Conservation (phyloP, 345 rosid genomes). For the Populus deltoides region DNA sequence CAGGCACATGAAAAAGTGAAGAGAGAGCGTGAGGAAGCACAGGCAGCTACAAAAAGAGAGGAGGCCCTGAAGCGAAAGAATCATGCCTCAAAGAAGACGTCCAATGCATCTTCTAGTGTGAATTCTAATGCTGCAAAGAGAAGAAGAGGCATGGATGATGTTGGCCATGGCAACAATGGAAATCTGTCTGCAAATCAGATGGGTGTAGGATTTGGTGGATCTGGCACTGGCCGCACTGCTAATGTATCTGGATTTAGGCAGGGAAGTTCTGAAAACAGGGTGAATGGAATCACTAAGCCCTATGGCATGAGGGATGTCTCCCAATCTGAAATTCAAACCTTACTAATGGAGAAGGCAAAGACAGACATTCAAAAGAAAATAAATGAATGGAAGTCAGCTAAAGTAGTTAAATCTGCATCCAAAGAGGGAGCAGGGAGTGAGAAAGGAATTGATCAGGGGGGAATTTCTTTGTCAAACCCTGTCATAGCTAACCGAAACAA, state of each 20-base stretch:
- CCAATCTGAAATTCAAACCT: not conserved
- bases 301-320: slow-evolving; percentile 13
- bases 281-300: slow-evolving; percentile 28
- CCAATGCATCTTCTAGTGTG: slow-evolving; percentile 28
- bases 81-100: slow-evolving; percentile 30
- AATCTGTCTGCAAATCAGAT: slow-evolving; percentile 23
- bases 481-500: slow-evolving; percentile 15
- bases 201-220: slow-evolving; percentile 14
- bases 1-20: slow-evolving; percentile 53
- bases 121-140: slow-evolving; percentile 34
- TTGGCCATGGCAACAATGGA: slow-evolving; percentile 26
- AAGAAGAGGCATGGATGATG: slow-evolving; percentile 48
- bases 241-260: slow-evolving; percentile 17
- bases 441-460: slow-evolving; percentile 18
- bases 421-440: slow-evolving; percentile 12
- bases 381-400: slow-evolving; percentile 13
- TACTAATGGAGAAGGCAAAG: slow-evolving; percentile 21
- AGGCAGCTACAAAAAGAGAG: slow-evolving; percentile 41
- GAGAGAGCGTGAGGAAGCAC: slow-evolving; percentile 61
- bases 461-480: slow-evolving; percentile 17
- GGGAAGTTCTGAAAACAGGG: slow-evolving; percentile 19
- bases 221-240: not conserved
- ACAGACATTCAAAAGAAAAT: slow-evolving; percentile 3
- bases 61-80: slow-evolving; percentile 44
- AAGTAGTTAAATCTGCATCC: slow-evolving; percentile 20